Base-by-base conservation (phyloP, 306 rosid species). In the Inga laurina region DNA sequence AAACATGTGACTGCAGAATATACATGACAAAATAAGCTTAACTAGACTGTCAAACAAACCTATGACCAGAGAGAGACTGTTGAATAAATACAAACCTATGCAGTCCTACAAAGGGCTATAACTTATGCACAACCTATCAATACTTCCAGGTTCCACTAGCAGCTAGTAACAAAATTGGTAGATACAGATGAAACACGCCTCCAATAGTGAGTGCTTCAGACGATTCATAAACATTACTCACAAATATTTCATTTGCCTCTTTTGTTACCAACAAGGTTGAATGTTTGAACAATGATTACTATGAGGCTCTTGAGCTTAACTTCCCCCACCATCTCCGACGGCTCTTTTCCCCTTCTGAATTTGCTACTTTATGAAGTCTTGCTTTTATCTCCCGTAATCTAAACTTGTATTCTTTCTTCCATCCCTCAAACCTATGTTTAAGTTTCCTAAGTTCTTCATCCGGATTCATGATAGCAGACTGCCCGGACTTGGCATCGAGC, bases 371-470 rank as follows among this genome's bases (percentile, higher is more conserved):
- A 61, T 86, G 87, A 83, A 90, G 85, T 91, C 87, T 92, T 72
- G 88, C 59, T 81, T 91, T 94, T 30, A 95, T 72, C 24, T 91
- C 97, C 3, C 93, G 86, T 71, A 97, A 86, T 77, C 91, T 89
- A 41, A 83, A 76, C 89, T 91, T 97, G 90, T 92, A 97, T 83
- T 97, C 98, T 81, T 91, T 97, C 91, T 92, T 97, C 99, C 99
- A 97, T 43, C 86, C 86, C 86, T 92, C 97, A 69, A 97, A 97
- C 51, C 79, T 87, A 10, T 77, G 86, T 81, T 83, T 94, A 44
- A 97, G 92, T 81, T 86, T 90, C 44, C 92, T 84, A 74, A 94
- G 84, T 73, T 97, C 98, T n/a, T 92, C 97, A 15, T 85, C 86
- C 0, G 94, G 80, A 75, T 88, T 88, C 10, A 45, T 16, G 64